Base-by-base conservation (phyloP, 164 flowering plant genomes). In the Saururus chinensis region DNA sequence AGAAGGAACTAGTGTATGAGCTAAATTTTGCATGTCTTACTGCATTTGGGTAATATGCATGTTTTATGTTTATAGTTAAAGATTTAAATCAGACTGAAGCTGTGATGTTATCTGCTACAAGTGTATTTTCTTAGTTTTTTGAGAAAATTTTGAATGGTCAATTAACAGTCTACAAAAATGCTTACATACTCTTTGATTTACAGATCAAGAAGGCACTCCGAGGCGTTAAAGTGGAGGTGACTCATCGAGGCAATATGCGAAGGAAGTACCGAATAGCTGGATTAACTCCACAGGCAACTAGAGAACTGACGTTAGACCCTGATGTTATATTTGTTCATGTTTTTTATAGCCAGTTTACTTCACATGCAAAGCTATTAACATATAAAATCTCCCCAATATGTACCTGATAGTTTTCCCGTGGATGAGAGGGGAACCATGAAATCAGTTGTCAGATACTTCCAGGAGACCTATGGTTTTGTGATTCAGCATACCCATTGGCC, bases 141-240 rank as follows among this genome's bases (percentile, higher is more conserved):
- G 14, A 30, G 11, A 12, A 45, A 45, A 13, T 41, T 41, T 45
- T 45, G 49, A 45, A 45, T 45, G 2, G 17, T 53, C 6, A 22
- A 6, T 25, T 21, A 40, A 24, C 21, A 57, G 26, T 0, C 24
- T 26, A 22, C 19, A 57, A 26, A 12, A 57, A 22, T 57, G 24
- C 48, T 66, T 41, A 53, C 0, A 14, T 45, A 60, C 24, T 12
- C 41, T 45, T 23, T 24, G 25, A 52, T 51, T n/a, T 57, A 9
- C 79, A 87, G 95, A 79, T 85, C 59, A 87, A 84, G 58, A 84
- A 83, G 72, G 81, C 85, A 17, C 85, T 87, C 19, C 71, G 90
- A 64, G 95, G 95, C 65, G 82, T 87, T 52, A 87, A 87, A 79
- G 95, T 87, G 66, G 95, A 87, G 68, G 95, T 87, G 37, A 87